Conservation (phyloP, 495 filamentous ascomycete genomes). For the Penicillium odoratum region DNA sequence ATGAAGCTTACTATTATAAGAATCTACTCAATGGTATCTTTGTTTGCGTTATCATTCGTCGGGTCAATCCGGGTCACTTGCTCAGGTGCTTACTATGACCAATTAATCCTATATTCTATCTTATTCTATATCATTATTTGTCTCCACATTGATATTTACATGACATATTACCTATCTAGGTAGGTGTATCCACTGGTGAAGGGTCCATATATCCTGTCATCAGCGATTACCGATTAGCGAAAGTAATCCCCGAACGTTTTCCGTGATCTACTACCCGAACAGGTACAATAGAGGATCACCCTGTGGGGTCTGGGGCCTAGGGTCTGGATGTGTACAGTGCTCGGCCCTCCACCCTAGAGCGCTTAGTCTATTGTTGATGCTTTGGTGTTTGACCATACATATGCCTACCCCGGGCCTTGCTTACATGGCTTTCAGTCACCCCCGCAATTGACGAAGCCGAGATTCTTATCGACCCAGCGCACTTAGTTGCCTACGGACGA, state of each 20-base stretch:
- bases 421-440: neutral
- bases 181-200: neutral
- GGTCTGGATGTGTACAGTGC: neutral
- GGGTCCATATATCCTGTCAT: neutral
- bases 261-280: constrained; percentile 22
- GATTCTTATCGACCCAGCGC: constrained; percentile 2
- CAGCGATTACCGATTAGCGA: no score
- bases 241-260: neutral
- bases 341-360: neutral
- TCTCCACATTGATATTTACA: neutral
- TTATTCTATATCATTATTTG: neutral
- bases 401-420: neutral
- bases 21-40: neutral
- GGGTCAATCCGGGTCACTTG: neutral
- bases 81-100: neutral
- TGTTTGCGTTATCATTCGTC: neutral
- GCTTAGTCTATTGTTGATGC: neutral
- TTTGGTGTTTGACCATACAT: neutral
- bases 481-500: neutral
- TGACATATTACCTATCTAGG: neutral
- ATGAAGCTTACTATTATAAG: constrained; percentile 1
- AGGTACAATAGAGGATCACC: constrained; percentile 10
- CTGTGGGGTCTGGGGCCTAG: neutral
- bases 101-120: neutral
- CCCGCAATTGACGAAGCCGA: constrained; percentile 6